Evolutionary conservation across 2,329 filamentous ascomycete species (phyloP).

Genomic region (Rachicladosporium sp.): DNA sequence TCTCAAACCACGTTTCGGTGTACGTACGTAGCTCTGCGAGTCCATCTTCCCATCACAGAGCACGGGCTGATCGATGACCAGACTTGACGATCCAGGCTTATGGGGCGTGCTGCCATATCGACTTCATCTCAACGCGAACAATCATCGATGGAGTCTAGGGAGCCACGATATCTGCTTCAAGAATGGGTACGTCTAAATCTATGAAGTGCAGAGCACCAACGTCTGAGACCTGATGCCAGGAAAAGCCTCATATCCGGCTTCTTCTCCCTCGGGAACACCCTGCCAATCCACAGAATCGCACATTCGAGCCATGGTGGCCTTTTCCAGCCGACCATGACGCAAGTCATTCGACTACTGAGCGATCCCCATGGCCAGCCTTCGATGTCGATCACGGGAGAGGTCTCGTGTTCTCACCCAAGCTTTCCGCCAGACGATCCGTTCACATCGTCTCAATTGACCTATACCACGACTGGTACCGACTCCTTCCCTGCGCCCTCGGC

Average conservation of each 20-base stretch:
- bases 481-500: constrained; percentile 58
- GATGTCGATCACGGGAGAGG: not conserved
- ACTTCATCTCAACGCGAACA: constrained; percentile 59
- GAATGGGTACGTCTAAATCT: constrained; percentile 50
- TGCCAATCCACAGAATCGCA: constrained; percentile 72
- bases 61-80: constrained; percentile 28
- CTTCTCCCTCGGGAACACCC: constrained; percentile 78
- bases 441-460: constrained; percentile 41
- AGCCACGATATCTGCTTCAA: constrained; percentile 94
- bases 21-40: constrained; percentile 41
- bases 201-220: not conserved
- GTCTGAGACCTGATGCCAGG: not conserved
- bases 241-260: constrained; percentile 57
- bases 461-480: constrained; percentile 56
- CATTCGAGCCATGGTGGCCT: constrained; percentile 73
- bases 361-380: constrained; percentile 20
- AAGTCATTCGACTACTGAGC: constrained; percentile 76
- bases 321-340: constrained; percentile 77
- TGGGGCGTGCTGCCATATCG: constrained; percentile 78
- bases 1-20: constrained; percentile 83
- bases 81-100: constrained; percentile 84
- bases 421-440: constrained; percentile 36
- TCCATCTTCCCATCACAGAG: not conserved
- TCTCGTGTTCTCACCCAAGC: constrained; percentile 17
- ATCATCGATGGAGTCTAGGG: constrained; percentile 77